These are phyloP conservation scores for Pseudoperonospora humuli DNA, from an alignment of 352 stramenopile species.

Conservation along the genomic window DNA sequence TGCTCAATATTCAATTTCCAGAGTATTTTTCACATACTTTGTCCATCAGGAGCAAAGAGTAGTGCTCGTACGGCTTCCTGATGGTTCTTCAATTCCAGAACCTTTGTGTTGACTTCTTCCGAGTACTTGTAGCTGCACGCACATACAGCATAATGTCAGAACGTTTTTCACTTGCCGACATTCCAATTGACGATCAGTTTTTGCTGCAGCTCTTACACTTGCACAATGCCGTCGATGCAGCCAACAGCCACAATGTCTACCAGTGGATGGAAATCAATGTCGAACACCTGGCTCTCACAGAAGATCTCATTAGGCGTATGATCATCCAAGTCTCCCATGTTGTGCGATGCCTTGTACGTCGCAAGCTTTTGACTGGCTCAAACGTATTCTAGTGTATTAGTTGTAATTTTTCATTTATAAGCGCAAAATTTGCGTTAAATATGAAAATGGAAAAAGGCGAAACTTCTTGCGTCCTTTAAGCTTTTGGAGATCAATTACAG, in stretches of 20 bases:
- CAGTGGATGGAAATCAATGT: constrained; percentile 81
- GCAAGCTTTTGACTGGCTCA: constrained; percentile 14
- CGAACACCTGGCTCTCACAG: constrained; percentile 70
- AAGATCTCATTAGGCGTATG: constrained; percentile 75
- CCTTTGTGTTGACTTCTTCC: constrained; percentile 55
- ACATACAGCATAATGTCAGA: constrained; percentile 3
- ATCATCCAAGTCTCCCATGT: constrained; percentile 60
- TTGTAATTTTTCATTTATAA: not conserved
- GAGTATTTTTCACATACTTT: constrained; percentile 39
- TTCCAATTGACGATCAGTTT: not conserved
- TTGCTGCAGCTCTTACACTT: constrained; percentile 69
- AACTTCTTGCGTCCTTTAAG: too few species aligned
- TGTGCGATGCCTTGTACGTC: too few species aligned
- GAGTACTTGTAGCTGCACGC: constrained; percentile 68
- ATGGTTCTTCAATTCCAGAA: constrained; percentile 72
- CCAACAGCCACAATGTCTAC: constrained; percentile 64
- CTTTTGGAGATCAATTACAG: constrained; percentile 17
- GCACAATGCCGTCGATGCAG: constrained; percentile 65
- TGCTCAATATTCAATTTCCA: too few species aligned
- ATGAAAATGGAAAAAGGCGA: constrained; percentile 8
- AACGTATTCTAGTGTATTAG: not conserved
- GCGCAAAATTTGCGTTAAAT: constrained; percentile 22
- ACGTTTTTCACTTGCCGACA: not conserved
- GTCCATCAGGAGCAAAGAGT: constrained; percentile 68
- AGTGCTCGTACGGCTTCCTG: constrained; percentile 61